These are phyloP conservation scores for Skeletonema grethae DNA, from an alignment of 108 stramenopile genomes.

Conservation along the genomic window DNA sequence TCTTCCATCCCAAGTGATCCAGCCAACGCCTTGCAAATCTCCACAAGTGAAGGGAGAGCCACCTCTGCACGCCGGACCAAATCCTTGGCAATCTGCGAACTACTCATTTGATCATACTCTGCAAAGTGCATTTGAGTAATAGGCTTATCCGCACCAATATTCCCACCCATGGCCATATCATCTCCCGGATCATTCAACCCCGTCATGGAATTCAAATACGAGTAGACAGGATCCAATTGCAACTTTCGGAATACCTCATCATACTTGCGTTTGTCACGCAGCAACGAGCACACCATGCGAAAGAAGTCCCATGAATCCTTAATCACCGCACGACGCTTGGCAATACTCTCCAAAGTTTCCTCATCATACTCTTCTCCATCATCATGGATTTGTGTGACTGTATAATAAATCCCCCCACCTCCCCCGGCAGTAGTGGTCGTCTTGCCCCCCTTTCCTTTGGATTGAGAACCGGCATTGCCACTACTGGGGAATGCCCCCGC, in stretches of 20 bases:
- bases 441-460: constrained; percentile 9
- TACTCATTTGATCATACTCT: constrained; percentile 64
- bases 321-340: constrained; percentile 87
- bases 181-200: constrained; percentile 82
- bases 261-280: constrained; percentile 80
- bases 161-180: constrained; percentile 57
- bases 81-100: constrained; percentile 59
- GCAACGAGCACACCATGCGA: constrained; percentile 79
- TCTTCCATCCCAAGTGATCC: constrained; percentile 84
- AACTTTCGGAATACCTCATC: constrained; percentile 81
- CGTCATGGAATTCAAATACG: constrained; percentile 81
- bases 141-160: constrained; percentile 70
- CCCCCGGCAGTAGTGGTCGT: constrained; percentile 19
- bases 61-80: constrained; percentile 66
- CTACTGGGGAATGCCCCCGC: constrained; percentile 54
- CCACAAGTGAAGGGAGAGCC: constrained; percentile 71
- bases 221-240: constrained; percentile 84
- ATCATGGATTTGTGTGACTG: constrained; percentile 58
- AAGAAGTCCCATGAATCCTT: constrained; percentile 91
- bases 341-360: constrained; percentile 82
- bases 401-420: constrained; percentile 74
- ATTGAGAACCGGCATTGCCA: constrained; percentile 8
- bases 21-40: constrained; percentile 88
- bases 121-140: constrained; percentile 66
- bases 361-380: constrained; percentile 71